Base-by-base conservation (phyloP, 1,139 yeast genomes). In the Sugiyamaella pinicola region DNA sequence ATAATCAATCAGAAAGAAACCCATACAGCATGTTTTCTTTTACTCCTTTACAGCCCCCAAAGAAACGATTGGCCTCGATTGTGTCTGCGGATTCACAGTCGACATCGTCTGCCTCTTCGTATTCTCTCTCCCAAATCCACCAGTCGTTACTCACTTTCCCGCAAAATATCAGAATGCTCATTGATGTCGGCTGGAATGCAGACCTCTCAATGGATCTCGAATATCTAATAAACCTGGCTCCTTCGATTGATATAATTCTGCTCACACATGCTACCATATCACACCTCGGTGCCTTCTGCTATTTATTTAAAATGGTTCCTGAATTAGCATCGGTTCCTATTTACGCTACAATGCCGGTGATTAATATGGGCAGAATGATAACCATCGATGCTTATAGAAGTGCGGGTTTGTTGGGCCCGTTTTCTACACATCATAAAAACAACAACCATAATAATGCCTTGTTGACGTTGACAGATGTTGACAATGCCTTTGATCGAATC, bases 271-370 rank as follows among this genome's bases (percentile, higher is more conserved):
- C 97, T 0, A 85, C 96, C 0, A 76, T 85, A 1, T 84, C 86
- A 49, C 91, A 84, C 65, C 64, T 89, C 3, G 95, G 97, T 41
- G 96, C 96, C 0, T 90, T 80, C 65, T 83, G 87, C 0, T 74
- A 84, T 46, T 71, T 93, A 29, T 81, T 87, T 61, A 71, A 77
- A 56, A 78, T 78, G 57, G 83, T 81, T 59, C 87, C 91, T 4
- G 79, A 83, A 7, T 79, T 89, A 69, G 74, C 84, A 3, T 73
- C 80, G 28, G 80, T 90, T 35, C 93, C 95, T 1, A 84, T 85
- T 0, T 95, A 87, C 65, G 83, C 97, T 0, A 93, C 99, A 0
- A 72, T 90, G 22, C 98, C 99, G 0, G 88, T 91, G 3, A 78
- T 85, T 26, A 93, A 89, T 66, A 73, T 95, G 65, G 98, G 98